A percentile compares a stretch with the other conserved stretches of the same genome.
Conservation (phyloP, 805 yeast species). For the Grigorovia yakushimaensis region DNA sequence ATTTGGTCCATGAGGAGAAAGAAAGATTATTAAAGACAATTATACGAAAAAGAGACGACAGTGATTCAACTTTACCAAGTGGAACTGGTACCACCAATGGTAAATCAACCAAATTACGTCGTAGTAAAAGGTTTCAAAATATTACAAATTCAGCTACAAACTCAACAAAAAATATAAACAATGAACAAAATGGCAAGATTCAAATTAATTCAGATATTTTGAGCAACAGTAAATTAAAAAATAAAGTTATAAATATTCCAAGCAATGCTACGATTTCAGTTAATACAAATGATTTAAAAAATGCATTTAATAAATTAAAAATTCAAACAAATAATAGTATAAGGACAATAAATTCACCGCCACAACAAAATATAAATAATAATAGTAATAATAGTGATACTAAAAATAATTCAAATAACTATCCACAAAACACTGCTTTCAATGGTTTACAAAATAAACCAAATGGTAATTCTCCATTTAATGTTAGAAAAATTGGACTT, state of each 20-base stretch:
- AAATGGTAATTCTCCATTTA: background rate
- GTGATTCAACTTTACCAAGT: too few relatives aligned
- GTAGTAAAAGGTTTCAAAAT: conserved; percentile 11
- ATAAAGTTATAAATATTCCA: background rate
- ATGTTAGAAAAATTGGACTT: conserved; percentile 15
- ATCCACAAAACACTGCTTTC: too few relatives aligned
- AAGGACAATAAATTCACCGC: background rate
- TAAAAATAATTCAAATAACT: background rate
- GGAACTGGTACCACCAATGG: background rate
- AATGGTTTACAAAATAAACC: too few relatives aligned
- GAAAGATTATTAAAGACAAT: background rate
- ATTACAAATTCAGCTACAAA: background rate
- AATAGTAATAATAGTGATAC: background rate
- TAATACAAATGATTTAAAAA: background rate
- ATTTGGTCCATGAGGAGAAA: conserved; percentile 1
- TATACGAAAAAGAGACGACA: background rate
- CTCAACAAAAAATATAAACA: background rate
- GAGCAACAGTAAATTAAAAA: background rate
- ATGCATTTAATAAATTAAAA: background rate
- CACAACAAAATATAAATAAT: background rate
- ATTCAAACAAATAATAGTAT: conserved; percentile 1
- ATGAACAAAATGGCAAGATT: background rate
- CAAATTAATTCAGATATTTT: background rate
- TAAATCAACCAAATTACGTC: conserved; percentile 5
- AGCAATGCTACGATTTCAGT: background rate